Conservation (phyloP, 805 yeast genomes). For the Wickerhamomyces rabaulensis region DNA sequence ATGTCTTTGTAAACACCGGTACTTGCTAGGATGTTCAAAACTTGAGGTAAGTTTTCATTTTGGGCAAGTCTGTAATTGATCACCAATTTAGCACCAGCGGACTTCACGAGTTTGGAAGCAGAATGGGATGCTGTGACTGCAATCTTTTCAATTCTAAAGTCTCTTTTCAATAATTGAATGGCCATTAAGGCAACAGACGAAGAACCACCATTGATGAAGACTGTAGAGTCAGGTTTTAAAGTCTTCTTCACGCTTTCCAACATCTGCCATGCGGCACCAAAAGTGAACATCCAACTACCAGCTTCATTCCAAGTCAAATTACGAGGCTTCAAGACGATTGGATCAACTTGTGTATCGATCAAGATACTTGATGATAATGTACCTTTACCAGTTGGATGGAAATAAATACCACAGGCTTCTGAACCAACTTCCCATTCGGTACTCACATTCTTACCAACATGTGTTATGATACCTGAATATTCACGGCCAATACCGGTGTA, state of each 20-base stretch:
- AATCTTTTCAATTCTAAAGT: conserved; percentile 44
- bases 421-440: conserved; percentile 48
- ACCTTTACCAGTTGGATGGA: conserved; percentile 51
- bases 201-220: conserved; percentile 72
- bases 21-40: conserved; percentile 12
- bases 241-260: conserved; percentile 26
- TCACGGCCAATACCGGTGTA: conserved; percentile 69
- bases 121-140: conserved; percentile 53
- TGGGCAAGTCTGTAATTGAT: conserved; percentile 40
- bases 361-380: conserved; percentile 52
- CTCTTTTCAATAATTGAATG: conserved; percentile 52
- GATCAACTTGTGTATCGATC: conserved; percentile 47
- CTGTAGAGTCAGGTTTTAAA: conserved; percentile 39
- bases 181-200: conserved; percentile 66
- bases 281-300: conserved; percentile 57
- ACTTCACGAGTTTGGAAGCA: conserved; percentile 38
- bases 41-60: conserved; percentile 20
- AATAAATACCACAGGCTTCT: conserved; percentile 56
- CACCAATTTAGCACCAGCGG: conserved; percentile 46
- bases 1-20: conserved; percentile 31
- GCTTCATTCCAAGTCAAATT: conserved; percentile 47
- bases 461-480: conserved; percentile 53
- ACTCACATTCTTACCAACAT: conserved; percentile 45
- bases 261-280: conserved; percentile 55
- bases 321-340: conserved; percentile 41